Base-by-base conservation (phyloP, 1,284 basidiomycete species). In the Puccinia novopanici region DNA sequence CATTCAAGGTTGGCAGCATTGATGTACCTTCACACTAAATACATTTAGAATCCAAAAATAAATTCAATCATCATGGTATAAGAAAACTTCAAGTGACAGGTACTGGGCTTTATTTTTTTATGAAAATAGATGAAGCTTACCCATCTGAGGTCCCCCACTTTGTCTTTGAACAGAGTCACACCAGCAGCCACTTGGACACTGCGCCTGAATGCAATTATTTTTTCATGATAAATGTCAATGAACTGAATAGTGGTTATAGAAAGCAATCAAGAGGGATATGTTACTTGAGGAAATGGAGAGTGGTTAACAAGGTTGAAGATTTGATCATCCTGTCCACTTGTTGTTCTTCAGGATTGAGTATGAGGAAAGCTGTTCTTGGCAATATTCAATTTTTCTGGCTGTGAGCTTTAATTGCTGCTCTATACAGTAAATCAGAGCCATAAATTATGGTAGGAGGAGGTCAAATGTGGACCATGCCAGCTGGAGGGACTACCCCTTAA, bases 111-210 rank as follows among this genome's bases (percentile, higher is more conserved):
- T 48, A 3, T 34, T 45, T 65, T 75, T 30, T 30, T 27, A 30
- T 55, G 27, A 73, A 73, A 15, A 19, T 30, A 17, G 10, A 19
- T 54, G 22, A 59, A 61, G 73, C 78, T 63, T n/a, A 73, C 78
- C 78, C 78, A 80, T 73, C 78, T 61, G 22, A 80, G 59, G 55
- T 80, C 78, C 12, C 55, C 68, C 12, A 80, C 78, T 72, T 80
- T 80, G 10, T 80, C 78, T 45, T 73, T 68, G 27, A 80, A 80
- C 34, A 80, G 48, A 37, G 59, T 73, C 40, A 80, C 48, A 27
- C 57, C 78, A 42, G 70, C 70, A 19, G 42, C 45, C 19, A 80
- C 40, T 42, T 80, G 78, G 24, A 63, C 45, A 59, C 55, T 54
- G 15, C 78, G 78, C 55, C 78, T 80, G 48, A 50, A 55, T 34